Base-by-base conservation (phyloP, 2,329 filamentous ascomycete species). In the Incumbomyces lentus region DNA sequence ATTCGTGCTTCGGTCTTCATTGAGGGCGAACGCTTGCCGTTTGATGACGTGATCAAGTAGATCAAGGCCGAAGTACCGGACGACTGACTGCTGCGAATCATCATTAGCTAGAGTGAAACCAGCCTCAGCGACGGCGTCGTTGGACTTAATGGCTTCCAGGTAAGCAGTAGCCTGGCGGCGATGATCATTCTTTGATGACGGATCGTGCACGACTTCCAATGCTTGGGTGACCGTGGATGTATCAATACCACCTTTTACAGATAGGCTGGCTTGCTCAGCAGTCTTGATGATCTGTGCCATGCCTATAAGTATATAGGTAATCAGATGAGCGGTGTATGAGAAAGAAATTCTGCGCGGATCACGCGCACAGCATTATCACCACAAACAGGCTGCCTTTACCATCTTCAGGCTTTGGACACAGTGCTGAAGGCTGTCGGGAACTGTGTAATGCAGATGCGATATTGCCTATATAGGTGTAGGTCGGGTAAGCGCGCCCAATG, bases 61-160 rank as follows among this genome's bases (percentile, higher is more conserved):
- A 22, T 89, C 93, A 29, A 98, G 76, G 48, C 89, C 92, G 64
- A 93, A 98, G 68, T 96, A 89, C 57, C 92, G 84, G 47, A 96
- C 84, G 46, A 92, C 77, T 34, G 86, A 79, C 45, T 85, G 76
- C 61, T 93, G 86, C 32, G 75, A 71, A 59, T 73, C 76, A 64
- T 92, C 82, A 55, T 78, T 79, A 37, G 89, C 89, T 49, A 98
- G 77, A 18, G 76, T 76, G 66, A 86, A 94, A 55, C 92, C 92
- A 68, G 92, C 82, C 40, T 84, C 79, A 2, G 88, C 86, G 4
- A 90, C 89, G 58, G 89, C 81, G 48, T 78, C 72, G 57, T 84
- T 78, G 39, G 78, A 74, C 68, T 95, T 96, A 59, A 94, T 76
- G 17, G 82, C 71, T 62, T 98, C 92, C 55, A 98, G 82, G 60